phyloP scores from a whole-genome alignment of 1,284 basidiomycete genomes.

The Ustilago xerochloae region DNA sequence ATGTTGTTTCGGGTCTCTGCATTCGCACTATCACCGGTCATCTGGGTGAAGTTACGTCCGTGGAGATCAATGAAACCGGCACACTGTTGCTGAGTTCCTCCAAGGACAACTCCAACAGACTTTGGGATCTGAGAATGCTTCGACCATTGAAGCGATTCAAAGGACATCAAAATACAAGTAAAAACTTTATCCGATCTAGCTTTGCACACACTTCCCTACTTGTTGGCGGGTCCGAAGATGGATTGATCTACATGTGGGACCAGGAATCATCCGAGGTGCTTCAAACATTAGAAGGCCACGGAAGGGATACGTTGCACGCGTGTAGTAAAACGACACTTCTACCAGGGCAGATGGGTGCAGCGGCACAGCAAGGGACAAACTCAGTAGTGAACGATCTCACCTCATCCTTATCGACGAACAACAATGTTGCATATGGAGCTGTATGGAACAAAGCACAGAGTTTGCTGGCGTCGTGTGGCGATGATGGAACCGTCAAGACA shows the following conservation, averaged over 20 bases:
- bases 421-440: conserved; percentile 69
- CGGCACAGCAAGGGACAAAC: neutral
- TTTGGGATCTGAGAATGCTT: conserved; percentile 66
- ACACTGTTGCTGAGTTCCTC: conserved; percentile 70
- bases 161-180: conserved; percentile 71
- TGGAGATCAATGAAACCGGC: conserved; percentile 70
- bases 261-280: conserved; percentile 64
- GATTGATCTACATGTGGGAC: conserved; percentile 67
- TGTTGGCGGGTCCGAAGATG: conserved; percentile 70
- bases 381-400: conserved; percentile 28
- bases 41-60: conserved; percentile 71
- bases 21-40: conserved; percentile 70
- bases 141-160: conserved; percentile 70
- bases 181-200: conserved; percentile 70
- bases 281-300: conserved; percentile 66
- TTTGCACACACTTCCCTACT: conserved; percentile 70
- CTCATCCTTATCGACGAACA: conserved; percentile 39
- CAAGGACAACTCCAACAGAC: conserved; percentile 70
- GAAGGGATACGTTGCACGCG: conserved; percentile 27
- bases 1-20: conserved; percentile 70
- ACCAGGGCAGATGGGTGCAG: neutral
- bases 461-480: conserved; percentile 69
- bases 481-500: conserved; percentile 70
- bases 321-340: neutral
- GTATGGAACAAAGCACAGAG: conserved; percentile 69